Percentiles rank a stretch among this genome's conserved stretches.
phyloP scores from a whole-genome alignment of 2,329 filamentous ascomycete genomes.

The Xylariaceae sp. region DNA sequence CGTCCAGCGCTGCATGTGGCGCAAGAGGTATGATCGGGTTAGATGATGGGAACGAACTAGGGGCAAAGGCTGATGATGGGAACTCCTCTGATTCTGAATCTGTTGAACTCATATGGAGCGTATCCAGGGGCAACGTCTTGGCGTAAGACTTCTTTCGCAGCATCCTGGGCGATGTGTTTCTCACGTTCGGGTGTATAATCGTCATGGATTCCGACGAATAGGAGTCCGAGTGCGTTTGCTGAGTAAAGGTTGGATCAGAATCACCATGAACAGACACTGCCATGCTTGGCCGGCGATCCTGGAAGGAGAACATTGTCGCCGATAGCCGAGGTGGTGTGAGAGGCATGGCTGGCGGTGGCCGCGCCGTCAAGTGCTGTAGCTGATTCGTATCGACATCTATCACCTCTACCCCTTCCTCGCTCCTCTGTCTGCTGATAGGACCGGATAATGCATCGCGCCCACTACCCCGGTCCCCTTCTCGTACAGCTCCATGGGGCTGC shows the following conservation, averaged over 20 bases:
- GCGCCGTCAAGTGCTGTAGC: conserved; percentile 33
- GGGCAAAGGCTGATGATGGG: conserved; percentile 35
- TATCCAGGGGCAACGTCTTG: conserved; percentile 36
- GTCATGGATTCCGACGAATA: conserved; percentile 29
- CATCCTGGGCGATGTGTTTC: conserved; percentile 33
- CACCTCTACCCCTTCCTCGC: conserved; percentile 14
- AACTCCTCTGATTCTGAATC: conserved; percentile 20
- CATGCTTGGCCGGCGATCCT: conserved; percentile 35
- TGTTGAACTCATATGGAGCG: conserved; percentile 17
- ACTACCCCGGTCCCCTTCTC: conserved; percentile 10
- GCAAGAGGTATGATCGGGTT: conserved; percentile 45
- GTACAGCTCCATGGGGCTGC: background rate
- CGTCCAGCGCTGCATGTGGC: conserved; percentile 35
- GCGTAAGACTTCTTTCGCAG: conserved; percentile 41
- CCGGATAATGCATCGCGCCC: conserved; percentile 13
- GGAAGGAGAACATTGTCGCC: conserved; percentile 39
- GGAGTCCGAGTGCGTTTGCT: conserved; percentile 49
- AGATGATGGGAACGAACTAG: conserved; percentile 47
- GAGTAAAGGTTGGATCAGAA: conserved; percentile 39
- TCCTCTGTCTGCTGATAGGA: conserved; percentile 11
- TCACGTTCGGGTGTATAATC: conserved; percentile 19
- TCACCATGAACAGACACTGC: conserved; percentile 33
- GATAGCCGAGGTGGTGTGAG: conserved; percentile 45
- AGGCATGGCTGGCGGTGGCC: conserved; percentile 43
- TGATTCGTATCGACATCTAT: conserved; percentile 26